Base-by-base conservation (phyloP, 1,284 basidiomycete genomes). In the Meripilus lineatus region DNA sequence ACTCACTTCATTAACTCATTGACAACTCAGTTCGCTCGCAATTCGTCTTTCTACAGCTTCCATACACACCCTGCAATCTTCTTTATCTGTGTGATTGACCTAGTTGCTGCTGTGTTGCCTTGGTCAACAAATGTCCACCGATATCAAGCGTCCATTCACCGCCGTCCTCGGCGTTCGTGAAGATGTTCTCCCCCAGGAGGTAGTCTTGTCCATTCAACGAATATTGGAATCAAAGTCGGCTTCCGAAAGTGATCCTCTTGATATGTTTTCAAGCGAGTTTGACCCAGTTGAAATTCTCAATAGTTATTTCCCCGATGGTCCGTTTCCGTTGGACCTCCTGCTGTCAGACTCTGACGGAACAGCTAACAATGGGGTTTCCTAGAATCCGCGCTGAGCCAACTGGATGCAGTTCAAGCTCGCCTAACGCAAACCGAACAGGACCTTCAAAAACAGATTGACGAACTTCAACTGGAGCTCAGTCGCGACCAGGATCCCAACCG, bases 401-500 rank as follows among this genome's bases (percentile, higher is more conserved):
- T 86, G 18, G 81, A 83, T 25, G 66, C 66, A 7, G 77, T 90
- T 5, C 84, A 82, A 53, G 61, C 71, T 4, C 70, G 72, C 18
- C 73, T 92, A 2, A 66, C 71, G 10, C 72, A 80, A 48, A 77
- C 79, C 44, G 81, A 86, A 46, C 65, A 64, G 20, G 70, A 75
- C 41, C 64, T 91, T n/a, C 77, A 82, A 54, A 66, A 70, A n/a
- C 87, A 93, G 66, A 83, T 95, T 32, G 72, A 81, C 41, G 58
- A 64, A 7, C 70, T 95, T 44, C 78, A 84, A 48, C 68, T 66
- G 25, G 80, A 89, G 58, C 64, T 95, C 42, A 72, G 74, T 50
- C 69, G 66, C 13, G 85, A 89, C 56, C 91, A 94, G 62, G 87
- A 92, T 62, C 88, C 89, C 17, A 77, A 78, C 42, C 75, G 81